phyloP scores from a whole-genome alignment of 2,329 filamentous ascomycete species.

The Botrytis cinerea region DNA sequence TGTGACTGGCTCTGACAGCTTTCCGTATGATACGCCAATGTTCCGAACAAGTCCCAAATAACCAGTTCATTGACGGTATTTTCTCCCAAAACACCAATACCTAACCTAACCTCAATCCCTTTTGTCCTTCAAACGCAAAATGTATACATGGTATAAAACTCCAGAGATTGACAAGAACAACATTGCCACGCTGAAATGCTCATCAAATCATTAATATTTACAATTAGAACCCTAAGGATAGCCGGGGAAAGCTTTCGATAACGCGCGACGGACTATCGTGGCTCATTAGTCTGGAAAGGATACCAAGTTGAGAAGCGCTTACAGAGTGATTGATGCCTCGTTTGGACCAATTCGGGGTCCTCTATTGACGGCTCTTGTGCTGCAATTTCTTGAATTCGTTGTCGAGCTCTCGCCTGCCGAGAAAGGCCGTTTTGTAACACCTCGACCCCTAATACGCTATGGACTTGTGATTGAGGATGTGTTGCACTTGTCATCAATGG shows the following conservation, averaged over 20 bases:
- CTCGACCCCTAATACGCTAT: slow-evolving; percentile 18
- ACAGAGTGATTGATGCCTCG: slow-evolving; percentile 28
- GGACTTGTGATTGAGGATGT: slow-evolving; percentile 9
- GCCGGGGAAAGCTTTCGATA: slow-evolving; percentile 38
- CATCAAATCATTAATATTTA: slow-evolving; percentile 20
- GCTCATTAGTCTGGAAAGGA: slow-evolving; percentile 17
- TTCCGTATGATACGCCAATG: neutral
- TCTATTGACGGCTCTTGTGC: slow-evolving; percentile 31
- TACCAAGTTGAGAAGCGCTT: slow-evolving; percentile 26
- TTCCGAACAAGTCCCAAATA: neutral
- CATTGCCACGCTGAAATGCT: slow-evolving; percentile 31
- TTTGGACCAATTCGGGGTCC: slow-evolving; percentile 32
- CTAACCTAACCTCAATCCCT: neutral
- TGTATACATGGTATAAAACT: slow-evolving; percentile 20
- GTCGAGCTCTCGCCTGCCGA: slow-evolving; percentile 33
- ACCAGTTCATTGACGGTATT: neutral
- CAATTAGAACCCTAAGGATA: slow-evolving; percentile 28
- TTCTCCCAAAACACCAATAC: slow-evolving; percentile 2
- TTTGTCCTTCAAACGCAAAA: neutral
- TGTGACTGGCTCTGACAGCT: neutral
- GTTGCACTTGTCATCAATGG: slow-evolving; percentile 27
- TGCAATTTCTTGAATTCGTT: slow-evolving; percentile 36
- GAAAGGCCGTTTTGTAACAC: slow-evolving; percentile 14
- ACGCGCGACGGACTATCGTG: slow-evolving; percentile 31
- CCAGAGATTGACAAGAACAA: slow-evolving; percentile 8